Conservation (phyloP, 306 rosid genomes). For the Mimosa bimucronata region DNA sequence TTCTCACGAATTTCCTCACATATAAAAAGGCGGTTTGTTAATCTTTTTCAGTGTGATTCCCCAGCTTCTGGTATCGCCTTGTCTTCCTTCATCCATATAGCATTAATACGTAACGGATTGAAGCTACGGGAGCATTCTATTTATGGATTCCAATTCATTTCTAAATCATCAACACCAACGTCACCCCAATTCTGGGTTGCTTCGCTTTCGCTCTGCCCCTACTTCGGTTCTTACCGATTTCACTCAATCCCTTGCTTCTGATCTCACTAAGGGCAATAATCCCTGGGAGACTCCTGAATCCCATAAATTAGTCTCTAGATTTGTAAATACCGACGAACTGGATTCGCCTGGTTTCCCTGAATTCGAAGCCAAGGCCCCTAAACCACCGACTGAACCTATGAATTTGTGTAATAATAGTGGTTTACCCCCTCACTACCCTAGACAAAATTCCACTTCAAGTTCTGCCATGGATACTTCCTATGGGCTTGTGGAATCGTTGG, state of each 20-base stretch:
- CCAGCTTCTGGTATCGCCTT: slow-evolving; percentile 37
- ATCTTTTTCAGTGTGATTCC: slow-evolving; percentile 33
- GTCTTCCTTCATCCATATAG: not conserved
- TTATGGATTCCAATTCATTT: slow-evolving; percentile 66
- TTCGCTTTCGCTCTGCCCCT: slow-evolving; percentile 79
- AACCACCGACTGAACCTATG: not conserved
- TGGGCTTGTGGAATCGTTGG: slow-evolving; percentile 58
- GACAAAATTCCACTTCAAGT: slow-evolving; percentile 51
- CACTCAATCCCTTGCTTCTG: slow-evolving; percentile 34
- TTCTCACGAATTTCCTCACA: slow-evolving; percentile 46
- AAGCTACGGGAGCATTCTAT: not conserved
- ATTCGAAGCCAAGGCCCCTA: slow-evolving; percentile 46
- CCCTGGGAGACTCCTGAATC: slow-evolving; percentile 9
- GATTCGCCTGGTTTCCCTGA: slow-evolving; percentile 43
- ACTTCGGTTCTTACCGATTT: slow-evolving; percentile 48
- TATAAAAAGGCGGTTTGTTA: slow-evolving; percentile 24
- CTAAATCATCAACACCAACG: slow-evolving; percentile 43
- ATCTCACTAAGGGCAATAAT: slow-evolving; percentile 16
- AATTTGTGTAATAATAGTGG: slow-evolving; percentile 29
- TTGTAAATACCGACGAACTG: slow-evolving; percentile 19
- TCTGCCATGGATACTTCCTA: slow-evolving; percentile 54
- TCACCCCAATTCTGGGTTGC: slow-evolving; percentile 62
- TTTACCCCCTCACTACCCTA: slow-evolving; percentile 87
- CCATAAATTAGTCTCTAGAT: slow-evolving; percentile 4
- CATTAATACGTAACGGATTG: not conserved